A percentile compares a stretch with the other conserved stretches of the same genome.
These are phyloP conservation scores for Phytophthora macrochlamydospora DNA, from an alignment of 352 stramenopile species.

Conservation along the genomic window DNA sequence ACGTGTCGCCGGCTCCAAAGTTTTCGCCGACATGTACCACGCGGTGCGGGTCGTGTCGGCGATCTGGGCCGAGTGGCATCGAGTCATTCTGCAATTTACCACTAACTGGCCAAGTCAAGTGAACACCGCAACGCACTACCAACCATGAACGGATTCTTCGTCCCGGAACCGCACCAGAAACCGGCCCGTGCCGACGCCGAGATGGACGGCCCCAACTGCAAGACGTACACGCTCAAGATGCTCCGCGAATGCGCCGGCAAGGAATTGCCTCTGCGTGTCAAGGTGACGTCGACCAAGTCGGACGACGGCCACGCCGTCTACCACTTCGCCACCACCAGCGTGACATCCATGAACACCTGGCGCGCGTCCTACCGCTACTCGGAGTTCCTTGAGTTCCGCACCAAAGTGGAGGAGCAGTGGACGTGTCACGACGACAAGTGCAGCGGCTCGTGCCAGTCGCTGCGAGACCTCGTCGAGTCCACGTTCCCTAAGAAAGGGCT, in stretches of 20 bases:
- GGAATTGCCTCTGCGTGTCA: conserved; percentile 46
- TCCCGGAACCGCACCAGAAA: conserved; percentile 2
- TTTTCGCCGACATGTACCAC: conserved; percentile 11
- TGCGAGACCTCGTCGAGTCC: conserved; percentile 50
- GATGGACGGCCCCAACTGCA: background rate
- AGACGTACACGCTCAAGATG: conserved; percentile 30
- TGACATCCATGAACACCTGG: conserved; percentile 44
- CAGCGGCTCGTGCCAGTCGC: conserved; percentile 56
- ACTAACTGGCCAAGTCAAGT: conserved; percentile 7
- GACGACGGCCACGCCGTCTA: conserved; percentile 49
- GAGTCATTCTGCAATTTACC: conserved; percentile 11
- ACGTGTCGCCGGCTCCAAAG: conserved; percentile 7
- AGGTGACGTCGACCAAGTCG: conserved; percentile 33
- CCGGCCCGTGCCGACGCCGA: background rate
- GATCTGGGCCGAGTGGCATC: background rate
- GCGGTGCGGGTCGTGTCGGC: conserved; percentile 2
- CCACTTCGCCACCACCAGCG: conserved; percentile 41
- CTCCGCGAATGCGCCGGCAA: conserved; percentile 24
- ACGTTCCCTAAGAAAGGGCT: conserved; percentile 63
- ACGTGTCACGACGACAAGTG: conserved; percentile 59
- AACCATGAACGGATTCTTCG: conserved; percentile 2
- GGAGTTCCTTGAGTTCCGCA: conserved; percentile 55
- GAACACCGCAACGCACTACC: background rate
- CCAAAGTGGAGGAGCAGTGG: conserved; percentile 43
- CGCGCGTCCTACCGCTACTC: conserved; percentile 57